Evolutionary conservation across 345 rosid species (phyloP).

Genomic region (Anastatica hierochuntica): DNA sequence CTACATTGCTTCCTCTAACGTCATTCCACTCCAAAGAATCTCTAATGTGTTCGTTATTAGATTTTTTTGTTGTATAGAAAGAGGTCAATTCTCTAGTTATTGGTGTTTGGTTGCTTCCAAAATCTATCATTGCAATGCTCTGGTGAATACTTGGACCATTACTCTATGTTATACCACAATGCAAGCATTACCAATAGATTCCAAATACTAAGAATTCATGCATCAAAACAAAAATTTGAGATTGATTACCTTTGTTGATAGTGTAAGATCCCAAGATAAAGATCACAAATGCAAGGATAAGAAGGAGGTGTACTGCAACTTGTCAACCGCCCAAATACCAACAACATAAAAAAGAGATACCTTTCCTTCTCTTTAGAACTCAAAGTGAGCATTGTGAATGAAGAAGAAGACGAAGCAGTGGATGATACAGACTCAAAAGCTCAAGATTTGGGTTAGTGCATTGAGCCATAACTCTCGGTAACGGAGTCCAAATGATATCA

Average conservation of each 20-base stretch:
- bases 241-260: conserved; percentile 51
- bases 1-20: conserved; percentile 24
- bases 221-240: too few relatives aligned
- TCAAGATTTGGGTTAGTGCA: conserved; percentile 27
- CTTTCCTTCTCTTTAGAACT: conserved; percentile 66
- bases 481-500: too few relatives aligned
- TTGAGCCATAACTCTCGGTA: conserved; percentile 62
- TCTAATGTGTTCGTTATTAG: conserved; percentile 6
- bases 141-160: conserved; percentile 29
- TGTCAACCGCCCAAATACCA: conserved; percentile 45
- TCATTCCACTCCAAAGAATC: conserved; percentile 22
- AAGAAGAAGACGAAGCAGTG: neutral
- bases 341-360: conserved; percentile 40
- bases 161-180: conserved; percentile 33
- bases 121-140: conserved; percentile 21
- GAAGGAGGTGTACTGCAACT: conserved; percentile 62
- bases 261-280: conserved; percentile 57
- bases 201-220: too few relatives aligned
- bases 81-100: conserved; percentile 18
- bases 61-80: neutral
- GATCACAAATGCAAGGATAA: conserved; percentile 54
- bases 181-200: too few relatives aligned
- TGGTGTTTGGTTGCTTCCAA: conserved; percentile 17
- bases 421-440: conserved; percentile 26
- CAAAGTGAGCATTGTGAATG: conserved; percentile 35